phyloP scores from a whole-genome alignment of 169 alveolate species.

The Eimeria necatrix region DNA sequence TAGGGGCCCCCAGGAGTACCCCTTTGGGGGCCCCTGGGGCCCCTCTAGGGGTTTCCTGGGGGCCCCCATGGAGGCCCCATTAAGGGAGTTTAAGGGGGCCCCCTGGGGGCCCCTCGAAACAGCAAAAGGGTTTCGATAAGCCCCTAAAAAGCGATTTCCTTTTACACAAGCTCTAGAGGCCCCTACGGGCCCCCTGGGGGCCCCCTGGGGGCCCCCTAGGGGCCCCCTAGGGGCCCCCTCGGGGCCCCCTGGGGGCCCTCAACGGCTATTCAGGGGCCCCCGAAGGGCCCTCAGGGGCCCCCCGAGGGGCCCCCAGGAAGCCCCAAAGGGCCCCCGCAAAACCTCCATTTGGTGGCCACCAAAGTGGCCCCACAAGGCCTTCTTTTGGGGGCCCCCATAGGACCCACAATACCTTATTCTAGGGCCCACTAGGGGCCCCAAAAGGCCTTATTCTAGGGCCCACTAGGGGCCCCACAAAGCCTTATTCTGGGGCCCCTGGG shows the following conservation, averaged over 20 bases:
- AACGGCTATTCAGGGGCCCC: neutral
- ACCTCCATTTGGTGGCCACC: neutral
- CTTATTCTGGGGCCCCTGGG: neutral
- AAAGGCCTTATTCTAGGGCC: neutral
- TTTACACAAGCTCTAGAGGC: neutral
- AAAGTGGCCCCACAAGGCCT: no score
- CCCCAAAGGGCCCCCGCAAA: neutral
- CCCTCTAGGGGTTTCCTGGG: no score
- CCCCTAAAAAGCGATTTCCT: neutral
- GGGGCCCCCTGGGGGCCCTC: neutral
- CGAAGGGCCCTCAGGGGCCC: neutral
- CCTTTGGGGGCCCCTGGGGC: neutral
- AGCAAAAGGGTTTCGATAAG: neutral
- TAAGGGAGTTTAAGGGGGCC: neutral
- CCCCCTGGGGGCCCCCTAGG: neutral
- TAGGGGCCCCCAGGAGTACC: neutral
- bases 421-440: neutral
- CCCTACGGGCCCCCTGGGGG: neutral
- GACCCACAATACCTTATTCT: neutral
- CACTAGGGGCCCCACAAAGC: neutral
- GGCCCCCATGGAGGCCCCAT: no score
- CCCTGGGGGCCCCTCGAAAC: neutral
- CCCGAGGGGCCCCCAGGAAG: neutral
- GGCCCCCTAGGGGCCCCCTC: neutral
- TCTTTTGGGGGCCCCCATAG: neutral